Evolutionary conservation across 192 early-diverging fungal species (phyloP).

Genomic region (Podila minutissima): DNA sequence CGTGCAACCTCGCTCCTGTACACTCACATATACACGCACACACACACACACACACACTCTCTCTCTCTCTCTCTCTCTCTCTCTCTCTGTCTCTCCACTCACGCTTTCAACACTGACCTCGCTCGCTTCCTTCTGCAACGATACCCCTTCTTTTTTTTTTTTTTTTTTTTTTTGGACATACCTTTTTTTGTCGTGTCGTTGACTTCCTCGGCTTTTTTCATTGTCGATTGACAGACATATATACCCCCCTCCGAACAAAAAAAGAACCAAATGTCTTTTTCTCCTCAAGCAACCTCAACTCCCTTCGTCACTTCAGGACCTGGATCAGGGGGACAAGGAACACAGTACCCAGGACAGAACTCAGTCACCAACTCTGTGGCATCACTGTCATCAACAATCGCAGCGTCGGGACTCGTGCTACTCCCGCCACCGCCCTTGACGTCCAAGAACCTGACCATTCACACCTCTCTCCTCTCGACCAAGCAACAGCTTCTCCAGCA

Average conservation of each 20-base stretch:
- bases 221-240: background rate
- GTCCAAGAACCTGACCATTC: slow-evolving; percentile 42
- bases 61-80: too few relatives aligned
- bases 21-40: too few relatives aligned
- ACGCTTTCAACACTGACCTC: too few relatives aligned
- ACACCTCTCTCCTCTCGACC: slow-evolving; percentile 45
- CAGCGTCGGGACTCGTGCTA: slow-evolving; percentile 41
- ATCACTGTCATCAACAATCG: slow-evolving; percentile 34
- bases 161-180: too few relatives aligned
- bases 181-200: too few relatives aligned
- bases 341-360: background rate
- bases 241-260: slow-evolving; percentile 1
- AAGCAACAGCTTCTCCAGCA: slow-evolving; percentile 49
- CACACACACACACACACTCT: too few relatives aligned
- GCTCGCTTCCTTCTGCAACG: too few relatives aligned
- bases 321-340: background rate
- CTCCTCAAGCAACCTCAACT: background rate
- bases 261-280: background rate
- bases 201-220: too few relatives aligned
- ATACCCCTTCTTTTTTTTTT: too few relatives aligned
- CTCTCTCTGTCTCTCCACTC: too few relatives aligned
- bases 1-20: too few relatives aligned
- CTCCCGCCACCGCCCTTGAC: slow-evolving; percentile 44
- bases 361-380: slow-evolving; percentile 17
- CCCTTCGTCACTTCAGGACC: background rate